Conservation (phyloP, 352 stramenopile species). For the Aphanomyces cochlioides region DNA sequence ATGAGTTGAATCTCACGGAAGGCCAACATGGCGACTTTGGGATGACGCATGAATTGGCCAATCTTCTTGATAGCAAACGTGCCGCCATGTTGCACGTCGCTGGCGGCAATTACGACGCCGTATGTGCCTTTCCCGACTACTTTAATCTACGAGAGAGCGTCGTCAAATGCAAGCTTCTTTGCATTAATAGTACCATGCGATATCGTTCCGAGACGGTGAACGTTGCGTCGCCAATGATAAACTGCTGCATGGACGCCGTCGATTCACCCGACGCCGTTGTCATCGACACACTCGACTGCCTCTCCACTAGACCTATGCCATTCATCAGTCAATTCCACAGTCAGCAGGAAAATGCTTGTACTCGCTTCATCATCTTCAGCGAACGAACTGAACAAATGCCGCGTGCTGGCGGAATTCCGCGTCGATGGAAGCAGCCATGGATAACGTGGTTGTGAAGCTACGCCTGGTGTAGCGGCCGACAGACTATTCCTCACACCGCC, state of each 20-base stretch:
- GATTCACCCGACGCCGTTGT: slow-evolving; percentile 29
- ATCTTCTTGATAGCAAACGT: slow-evolving; percentile 90
- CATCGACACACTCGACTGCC: too few species aligned
- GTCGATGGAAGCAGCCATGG: background rate
- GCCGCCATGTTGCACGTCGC: slow-evolving; percentile 76
- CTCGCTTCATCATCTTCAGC: slow-evolving; percentile 9
- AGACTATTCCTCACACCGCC: background rate
- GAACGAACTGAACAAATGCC: slow-evolving; percentile 18
- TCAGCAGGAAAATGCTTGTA: too few species aligned
- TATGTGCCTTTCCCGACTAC: slow-evolving; percentile 88
- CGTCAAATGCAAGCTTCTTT: background rate
- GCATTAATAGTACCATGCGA: slow-evolving; percentile 48
- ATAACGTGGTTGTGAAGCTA: background rate
- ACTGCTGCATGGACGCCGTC: slow-evolving; percentile 82
- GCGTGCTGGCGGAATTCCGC: background rate
- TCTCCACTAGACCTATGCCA: too few species aligned
- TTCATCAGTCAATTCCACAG: too few species aligned
- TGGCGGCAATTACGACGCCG: slow-evolving; percentile 84
- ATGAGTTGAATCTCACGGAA: slow-evolving; percentile 87
- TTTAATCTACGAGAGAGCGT: slow-evolving; percentile 41
- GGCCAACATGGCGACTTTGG: slow-evolving; percentile 77
- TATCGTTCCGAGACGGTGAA: slow-evolving; percentile 85
- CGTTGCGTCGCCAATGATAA: slow-evolving; percentile 83
- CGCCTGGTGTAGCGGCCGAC: background rate
- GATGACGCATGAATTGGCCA: slow-evolving; percentile 74